A percentile compares a stretch with the other conserved stretches of the same genome.
phyloP scores from a whole-genome alignment of 768 basidiomycete species.

The Pulveroboletus sp. region DNA sequence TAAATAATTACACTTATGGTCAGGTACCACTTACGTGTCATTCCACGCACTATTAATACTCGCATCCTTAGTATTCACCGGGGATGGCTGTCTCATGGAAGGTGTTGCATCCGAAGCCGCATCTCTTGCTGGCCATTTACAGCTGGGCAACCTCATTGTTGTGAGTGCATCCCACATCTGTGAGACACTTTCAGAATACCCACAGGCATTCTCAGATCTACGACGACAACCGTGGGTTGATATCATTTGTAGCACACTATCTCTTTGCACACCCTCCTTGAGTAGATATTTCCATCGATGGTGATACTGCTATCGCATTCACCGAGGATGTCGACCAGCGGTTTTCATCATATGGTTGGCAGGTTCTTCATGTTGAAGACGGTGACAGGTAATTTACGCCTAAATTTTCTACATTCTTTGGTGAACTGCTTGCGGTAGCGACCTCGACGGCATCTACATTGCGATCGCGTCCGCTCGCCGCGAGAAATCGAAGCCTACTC shows the following conservation, averaged over 20 bases:
- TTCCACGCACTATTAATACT: slow-evolving; percentile 2
- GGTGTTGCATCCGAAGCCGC: slow-evolving; percentile 92
- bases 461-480: slow-evolving; percentile 75
- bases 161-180: slow-evolving; percentile 42
- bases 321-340: slow-evolving; percentile 90
- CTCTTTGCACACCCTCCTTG: slow-evolving; percentile 6
- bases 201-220: slow-evolving; percentile 55
- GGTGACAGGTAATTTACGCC: slow-evolving; percentile 59
- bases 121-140: slow-evolving; percentile 88
- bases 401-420: not conserved
- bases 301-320: slow-evolving; percentile 87
- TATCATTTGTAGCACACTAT: not conserved
- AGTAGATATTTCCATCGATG: slow-evolving; percentile 92
- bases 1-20: slow-evolving; percentile 91
- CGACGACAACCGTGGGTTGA: slow-evolving; percentile 85
- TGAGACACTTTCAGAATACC: slow-evolving; percentile 13
- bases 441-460: slow-evolving; percentile 69
- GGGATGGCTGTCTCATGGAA: slow-evolving; percentile 97
- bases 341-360: slow-evolving; percentile 91
- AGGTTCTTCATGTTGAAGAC: slow-evolving; percentile 78
- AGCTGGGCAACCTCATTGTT: slow-evolving; percentile 89
- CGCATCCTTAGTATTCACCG: slow-evolving; percentile 63
- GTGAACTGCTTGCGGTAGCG: slow-evolving; percentile 40
- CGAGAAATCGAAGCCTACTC: slow-evolving; percentile 78
- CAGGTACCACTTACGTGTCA: slow-evolving; percentile 7